phyloP scores from a whole-genome alignment of 2,329 filamentous ascomycete genomes.

The Teratosphaeriaceae sp. region DNA sequence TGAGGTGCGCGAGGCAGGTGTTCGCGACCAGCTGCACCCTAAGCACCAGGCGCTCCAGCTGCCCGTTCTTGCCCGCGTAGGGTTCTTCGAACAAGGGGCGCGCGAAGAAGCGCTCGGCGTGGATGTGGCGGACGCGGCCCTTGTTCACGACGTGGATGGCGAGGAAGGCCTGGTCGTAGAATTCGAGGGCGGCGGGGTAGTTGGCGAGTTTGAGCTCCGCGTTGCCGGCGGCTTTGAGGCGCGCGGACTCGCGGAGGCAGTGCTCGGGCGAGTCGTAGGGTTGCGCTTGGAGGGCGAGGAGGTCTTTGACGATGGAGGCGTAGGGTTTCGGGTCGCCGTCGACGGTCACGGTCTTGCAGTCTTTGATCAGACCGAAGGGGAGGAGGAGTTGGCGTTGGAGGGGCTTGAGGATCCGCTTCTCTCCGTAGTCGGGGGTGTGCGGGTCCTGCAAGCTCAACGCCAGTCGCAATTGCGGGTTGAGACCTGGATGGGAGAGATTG shows the following conservation, averaged over 20 bases:
- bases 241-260: slow-evolving; percentile 37
- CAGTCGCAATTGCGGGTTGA: slow-evolving; percentile 45
- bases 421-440: slow-evolving; percentile 30
- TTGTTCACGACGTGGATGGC: slow-evolving; percentile 48
- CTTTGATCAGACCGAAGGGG: slow-evolving; percentile 45
- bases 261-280: slow-evolving; percentile 37
- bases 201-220: slow-evolving; percentile 31
- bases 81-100: slow-evolving; percentile 33
- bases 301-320: slow-evolving; percentile 28
- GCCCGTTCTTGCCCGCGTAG: slow-evolving; percentile 41
- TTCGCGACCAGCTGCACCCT: slow-evolving; percentile 49
- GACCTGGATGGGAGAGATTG: slow-evolving; percentile 41
- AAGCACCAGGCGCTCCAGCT: slow-evolving; percentile 42
- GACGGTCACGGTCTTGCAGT: slow-evolving; percentile 34
- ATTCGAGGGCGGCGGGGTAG: slow-evolving; percentile 34
- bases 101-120: slow-evolving; percentile 47
- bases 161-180: slow-evolving; percentile 43
- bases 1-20: slow-evolving; percentile 42
- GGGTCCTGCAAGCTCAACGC: slow-evolving; percentile 43
- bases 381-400: slow-evolving; percentile 41
- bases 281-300: slow-evolving; percentile 32
- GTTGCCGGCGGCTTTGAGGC: slow-evolving; percentile 45
- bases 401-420: slow-evolving; percentile 33
- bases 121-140: slow-evolving; percentile 41
- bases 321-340: slow-evolving; percentile 30